Conservation (phyloP, 2,329 filamentous ascomycete genomes). For the Cadophora luteo-olivacea region DNA sequence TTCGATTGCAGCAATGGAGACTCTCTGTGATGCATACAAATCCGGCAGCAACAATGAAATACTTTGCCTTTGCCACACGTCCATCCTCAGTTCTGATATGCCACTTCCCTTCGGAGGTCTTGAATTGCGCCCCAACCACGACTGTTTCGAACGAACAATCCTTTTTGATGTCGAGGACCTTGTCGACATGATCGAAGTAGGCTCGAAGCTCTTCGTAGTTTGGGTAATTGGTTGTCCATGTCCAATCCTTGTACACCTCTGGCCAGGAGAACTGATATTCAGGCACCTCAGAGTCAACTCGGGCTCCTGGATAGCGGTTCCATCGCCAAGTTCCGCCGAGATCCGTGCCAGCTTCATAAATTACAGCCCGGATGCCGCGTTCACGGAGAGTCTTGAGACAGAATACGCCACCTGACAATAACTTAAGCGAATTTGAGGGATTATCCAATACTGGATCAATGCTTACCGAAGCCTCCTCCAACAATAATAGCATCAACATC, state of each 20-base stretch:
- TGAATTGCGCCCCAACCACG: no score
- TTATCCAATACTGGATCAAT: no score
- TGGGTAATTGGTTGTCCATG: constrained; percentile 46
- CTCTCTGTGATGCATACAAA: constrained; percentile 57
- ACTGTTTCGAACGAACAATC: no score
- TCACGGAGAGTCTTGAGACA: constrained; percentile 49
- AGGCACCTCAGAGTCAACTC: constrained; percentile 34
- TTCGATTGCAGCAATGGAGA: no score
- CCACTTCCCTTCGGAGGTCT: constrained; percentile 23
- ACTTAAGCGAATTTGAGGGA: no score
- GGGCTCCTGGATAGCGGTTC: constrained; percentile 47
- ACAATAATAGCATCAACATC: constrained; percentile 47
- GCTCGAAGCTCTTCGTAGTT: no score
- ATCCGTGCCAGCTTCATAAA: constrained; percentile 60
- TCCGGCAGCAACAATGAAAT: constrained; percentile 34
- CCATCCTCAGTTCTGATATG: constrained; percentile 30
- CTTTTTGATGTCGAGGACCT: no score
- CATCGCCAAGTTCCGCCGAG: constrained; percentile 58
- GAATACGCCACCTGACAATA: no score
- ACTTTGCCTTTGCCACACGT: constrained; percentile 24
- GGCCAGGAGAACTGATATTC: constrained; percentile 49
- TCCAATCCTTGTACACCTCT: constrained; percentile 61
- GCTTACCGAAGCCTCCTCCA: constrained; percentile 46
- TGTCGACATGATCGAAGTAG: no score
- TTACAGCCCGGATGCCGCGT: constrained; percentile 53